Conservation (phyloP, 179 eudicot genomes). For the Carnegiea gigantea region DNA sequence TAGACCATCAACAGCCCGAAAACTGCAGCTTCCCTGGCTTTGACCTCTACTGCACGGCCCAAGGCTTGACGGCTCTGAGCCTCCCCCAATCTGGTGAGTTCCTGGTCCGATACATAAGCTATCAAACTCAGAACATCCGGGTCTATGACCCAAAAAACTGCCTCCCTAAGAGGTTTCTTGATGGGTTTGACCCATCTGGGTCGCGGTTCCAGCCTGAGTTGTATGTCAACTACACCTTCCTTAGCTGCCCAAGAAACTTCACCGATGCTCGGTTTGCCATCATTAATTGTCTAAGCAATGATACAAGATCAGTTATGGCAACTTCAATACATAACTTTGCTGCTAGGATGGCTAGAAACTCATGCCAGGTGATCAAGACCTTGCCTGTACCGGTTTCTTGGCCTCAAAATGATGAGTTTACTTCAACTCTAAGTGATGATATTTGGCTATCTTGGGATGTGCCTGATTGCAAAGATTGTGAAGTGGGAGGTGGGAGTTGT, state of each 20-base stretch:
- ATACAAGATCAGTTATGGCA: constrained; percentile 45
- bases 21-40: constrained; percentile 63
- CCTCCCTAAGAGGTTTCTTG: constrained; percentile 38
- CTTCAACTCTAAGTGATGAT: constrained; percentile 34
- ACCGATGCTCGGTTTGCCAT: constrained; percentile 21
- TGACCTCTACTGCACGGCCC: constrained; percentile 39
- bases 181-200: constrained; percentile 47
- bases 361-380: constrained; percentile 25
- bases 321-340: constrained; percentile 28
- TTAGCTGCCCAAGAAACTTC: constrained; percentile 43
- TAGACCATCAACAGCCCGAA: constrained; percentile 27
- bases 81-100: constrained; percentile 53
- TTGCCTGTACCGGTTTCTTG: constrained; percentile 34
- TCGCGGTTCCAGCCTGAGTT: constrained; percentile 40
- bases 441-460: constrained; percentile 51
- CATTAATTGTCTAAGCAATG: constrained; percentile 56
- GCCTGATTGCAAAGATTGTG: constrained; percentile 53
- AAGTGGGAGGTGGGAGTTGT: constrained; percentile 40
- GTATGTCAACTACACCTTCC: constrained; percentile 45
- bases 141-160: constrained; percentile 49
- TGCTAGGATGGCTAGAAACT: constrained; percentile 17
- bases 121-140: constrained; percentile 37
- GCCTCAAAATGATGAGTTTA: constrained; percentile 22
- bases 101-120: constrained; percentile 44
- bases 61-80: constrained; percentile 32